Base-by-base conservation (phyloP, 2,329 filamentous ascomycete genomes). In the Aspergillus transmontanensis region DNA sequence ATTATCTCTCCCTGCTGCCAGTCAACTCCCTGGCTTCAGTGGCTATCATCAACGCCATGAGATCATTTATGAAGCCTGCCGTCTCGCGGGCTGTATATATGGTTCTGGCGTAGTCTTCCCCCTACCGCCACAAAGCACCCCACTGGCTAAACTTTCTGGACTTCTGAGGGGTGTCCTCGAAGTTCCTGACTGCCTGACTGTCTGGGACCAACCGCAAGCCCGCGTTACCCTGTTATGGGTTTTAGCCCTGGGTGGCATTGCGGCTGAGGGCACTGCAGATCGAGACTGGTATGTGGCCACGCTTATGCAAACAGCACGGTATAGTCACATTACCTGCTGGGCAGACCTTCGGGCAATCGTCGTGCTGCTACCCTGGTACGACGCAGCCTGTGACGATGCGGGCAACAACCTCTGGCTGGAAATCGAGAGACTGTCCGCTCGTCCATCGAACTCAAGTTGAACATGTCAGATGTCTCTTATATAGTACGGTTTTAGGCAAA, bases 61-160 rank as follows among this genome's bases (percentile, higher is more conserved):
- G 32, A 60, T 68, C 16, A 71, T 75, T 19, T 78, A 79, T 61
- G 75, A 80, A 54, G 63, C 75, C 11, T 75, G 71, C 53, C 78
- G 78, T 12, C 68, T 80, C 4, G 73, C 75, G 3, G 73, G 71
- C 1, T 63, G 78, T 4, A 69, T 79, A 16, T 80, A 76, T 66
- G 73, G 75, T 57, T 72, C 79, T 26, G 73, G 78, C 11, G 75
- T 80, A 7, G 68, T 79, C 36, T 79, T 79, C 62, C 79, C 79
- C 14, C 68, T 81, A 0, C 78, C 79, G 2, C 71, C 72, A 2
- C 73, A 76, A 34, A 78, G 75, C 21, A 73, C 76, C 1, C 78
- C 78, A 0, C 74, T 80, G 6, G 61, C 66, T 2, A 62, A 60
- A 16, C 69, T 81, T 2, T 71, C 74, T 1, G 60, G 63, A 1